Percentiles rank a stretch among this genome's conserved stretches.
Conservation (phyloP, 148 eudicot genomes). For the Vaccinium macrocarpon region DNA sequence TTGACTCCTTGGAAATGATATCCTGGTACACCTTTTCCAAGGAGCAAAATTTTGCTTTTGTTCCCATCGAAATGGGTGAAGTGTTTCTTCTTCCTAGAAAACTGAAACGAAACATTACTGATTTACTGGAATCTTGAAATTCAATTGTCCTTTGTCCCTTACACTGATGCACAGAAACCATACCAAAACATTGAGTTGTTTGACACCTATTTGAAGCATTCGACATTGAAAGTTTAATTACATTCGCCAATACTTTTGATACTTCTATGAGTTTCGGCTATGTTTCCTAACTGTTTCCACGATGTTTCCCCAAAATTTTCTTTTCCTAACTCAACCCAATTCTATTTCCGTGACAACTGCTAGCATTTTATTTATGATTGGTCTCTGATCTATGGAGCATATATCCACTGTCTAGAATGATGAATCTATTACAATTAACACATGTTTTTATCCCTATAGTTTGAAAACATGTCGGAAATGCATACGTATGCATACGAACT, state of each 20-base stretch:
- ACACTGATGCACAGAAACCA: background rate
- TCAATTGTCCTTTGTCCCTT: background rate
- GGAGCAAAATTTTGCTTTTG: background rate
- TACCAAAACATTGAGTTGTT: background rate
- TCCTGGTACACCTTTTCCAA: background rate
- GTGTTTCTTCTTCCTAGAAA: background rate
- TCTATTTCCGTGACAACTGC: too few relatives aligned
- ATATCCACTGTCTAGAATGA: background rate
- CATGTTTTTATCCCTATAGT: background rate
- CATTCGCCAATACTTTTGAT: background rate
- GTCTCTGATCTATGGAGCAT: background rate
- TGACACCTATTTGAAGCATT: background rate
- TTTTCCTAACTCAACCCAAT: background rate
- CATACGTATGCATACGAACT: background rate
- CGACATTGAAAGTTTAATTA: background rate
- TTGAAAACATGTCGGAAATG: background rate
- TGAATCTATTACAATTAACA: background rate
- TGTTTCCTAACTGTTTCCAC: background rate
- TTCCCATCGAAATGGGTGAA: background rate
- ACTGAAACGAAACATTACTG: background rate
- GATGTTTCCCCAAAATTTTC: background rate
- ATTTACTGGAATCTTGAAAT: background rate
- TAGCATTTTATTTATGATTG: background rate
- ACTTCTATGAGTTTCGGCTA: background rate
- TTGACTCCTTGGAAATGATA: background rate